Evolutionary conservation across 2,329 filamentous ascomycete species (phyloP), one percentile per base, ranked within the genome.

Genomic region (Rhynchosporium agropyri): DNA sequence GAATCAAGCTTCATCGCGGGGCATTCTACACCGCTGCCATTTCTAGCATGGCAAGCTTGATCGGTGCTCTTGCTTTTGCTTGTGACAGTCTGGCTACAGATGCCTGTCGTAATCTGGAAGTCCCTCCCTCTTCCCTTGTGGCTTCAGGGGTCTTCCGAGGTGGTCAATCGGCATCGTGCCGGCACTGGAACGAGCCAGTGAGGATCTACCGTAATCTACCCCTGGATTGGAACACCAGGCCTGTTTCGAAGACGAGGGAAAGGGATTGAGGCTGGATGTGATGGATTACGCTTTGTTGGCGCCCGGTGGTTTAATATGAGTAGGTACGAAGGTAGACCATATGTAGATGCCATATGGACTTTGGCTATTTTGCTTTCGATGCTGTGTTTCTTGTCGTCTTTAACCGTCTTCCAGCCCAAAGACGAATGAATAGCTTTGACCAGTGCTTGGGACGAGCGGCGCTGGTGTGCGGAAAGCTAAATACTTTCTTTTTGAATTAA

Each of bases 21-120:
- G 63, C 29, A 43, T 48, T 10, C 45, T 58, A 20, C 54, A 58
- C 54, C 54, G 54, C 60, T 29, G 13, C 55, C 54, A 12, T 28
- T 31, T 58, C 42, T 20, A 43, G 60, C 31, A 15, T 51, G 40
- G 60, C 42, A 10, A 20, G 46, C 13, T 59, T 20, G 2, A 8
- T 6, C n/a, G 15, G 28, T 13, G 31, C 9, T 36, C 49, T 51
- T 51, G 33, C 49, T 15, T 28, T 20, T 40, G 50, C n/a, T 31
- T 36, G 38, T 20, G 49, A 9, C 36, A 20, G 5, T 33, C 31
- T 55, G 33, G 29, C 29, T 26, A 56, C 43, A 38, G 36, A 33
- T 56, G 53, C 12, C 3, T 28, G 26, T 49, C 20, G 46, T 15
- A 49, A 49, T 8, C 46, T 12, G 36, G 26, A 49, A 49, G 28